A percentile compares a stretch with the other conserved stretches of the same genome.
phyloP scores from a whole-genome alignment of 1,284 basidiomycete species.

The Cronartium quercuum region DNA sequence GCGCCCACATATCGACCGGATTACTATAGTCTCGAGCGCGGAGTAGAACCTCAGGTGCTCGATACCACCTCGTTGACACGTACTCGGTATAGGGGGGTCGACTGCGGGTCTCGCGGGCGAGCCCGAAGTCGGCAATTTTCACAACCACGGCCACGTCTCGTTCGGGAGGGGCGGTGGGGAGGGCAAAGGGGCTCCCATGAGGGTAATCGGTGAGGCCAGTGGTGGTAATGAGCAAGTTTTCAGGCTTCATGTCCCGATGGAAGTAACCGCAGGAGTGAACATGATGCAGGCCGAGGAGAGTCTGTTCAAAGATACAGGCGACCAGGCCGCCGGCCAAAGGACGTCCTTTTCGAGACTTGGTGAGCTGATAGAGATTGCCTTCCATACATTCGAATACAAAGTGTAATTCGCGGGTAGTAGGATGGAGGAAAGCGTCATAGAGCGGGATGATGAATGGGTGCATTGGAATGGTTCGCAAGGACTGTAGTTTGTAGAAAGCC shows the following conservation, averaged over 20 bases:
- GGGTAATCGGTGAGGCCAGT: conserved; percentile 91
- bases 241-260: conserved; percentile 99
- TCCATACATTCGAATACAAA: conserved; percentile 99
- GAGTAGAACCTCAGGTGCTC: conserved; percentile 92
- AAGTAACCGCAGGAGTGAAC: conserved; percentile 92
- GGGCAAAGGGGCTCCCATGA: conserved; percentile 42
- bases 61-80: conserved; percentile 97
- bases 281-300: conserved; percentile 81
- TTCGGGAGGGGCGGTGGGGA: conserved; percentile 54
- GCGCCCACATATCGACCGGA: conserved; percentile 98
- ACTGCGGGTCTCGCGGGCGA: conserved; percentile 82
- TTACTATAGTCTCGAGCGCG: conserved; percentile 86
- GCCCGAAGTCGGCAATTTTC: conserved; percentile 97
- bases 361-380: conserved; percentile 98
- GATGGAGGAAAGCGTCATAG: conserved; percentile 96
- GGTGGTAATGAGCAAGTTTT: conserved; percentile 99
- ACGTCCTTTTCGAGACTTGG: conserved; percentile 89
- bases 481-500: conserved; percentile 56
- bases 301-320: conserved; percentile 89
- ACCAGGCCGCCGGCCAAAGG: conserved; percentile 90
- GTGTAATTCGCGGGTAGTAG: conserved; percentile 87
- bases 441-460: conserved; percentile 97
- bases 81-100: conserved; percentile 96
- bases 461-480: conserved; percentile 82
- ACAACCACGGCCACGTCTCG: conserved; percentile 94